Evolutionary conservation across 208 protist genomes (phyloP).

Genomic region (Trypanosoma platydactyli): DNA sequence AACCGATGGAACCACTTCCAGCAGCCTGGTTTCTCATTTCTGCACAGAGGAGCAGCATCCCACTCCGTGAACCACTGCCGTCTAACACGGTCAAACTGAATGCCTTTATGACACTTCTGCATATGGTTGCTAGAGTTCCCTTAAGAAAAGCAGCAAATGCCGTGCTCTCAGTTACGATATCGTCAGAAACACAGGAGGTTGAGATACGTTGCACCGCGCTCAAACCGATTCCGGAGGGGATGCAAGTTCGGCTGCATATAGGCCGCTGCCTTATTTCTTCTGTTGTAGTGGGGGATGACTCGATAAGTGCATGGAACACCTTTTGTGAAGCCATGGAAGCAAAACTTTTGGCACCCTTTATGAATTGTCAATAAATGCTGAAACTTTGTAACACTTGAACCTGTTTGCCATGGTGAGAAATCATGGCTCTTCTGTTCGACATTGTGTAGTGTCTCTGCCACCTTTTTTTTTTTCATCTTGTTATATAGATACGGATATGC

Average conservation of each 20-base stretch:
- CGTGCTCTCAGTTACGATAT: conserved; percentile 1
- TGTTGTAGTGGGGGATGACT: neutral
- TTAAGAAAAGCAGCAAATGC: conserved; percentile 15
- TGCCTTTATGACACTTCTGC: conserved; percentile 11
- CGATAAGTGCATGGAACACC: conserved; percentile 1
- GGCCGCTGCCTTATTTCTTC: neutral
- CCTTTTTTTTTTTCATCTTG: neutral
- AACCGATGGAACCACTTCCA: neutral
- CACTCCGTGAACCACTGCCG: neutral
- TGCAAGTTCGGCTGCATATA: conserved; percentile 21
- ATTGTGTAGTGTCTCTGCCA: too few species aligned
- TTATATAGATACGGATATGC: conserved; percentile 32
- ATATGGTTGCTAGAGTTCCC: conserved; percentile 12
- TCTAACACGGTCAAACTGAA: neutral
- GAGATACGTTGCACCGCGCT: conserved; percentile 4
- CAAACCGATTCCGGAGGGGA: conserved; percentile 8
- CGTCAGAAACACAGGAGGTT: conserved; percentile 2
- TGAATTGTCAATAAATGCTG: neutral
- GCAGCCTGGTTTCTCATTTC: conserved; percentile 16
- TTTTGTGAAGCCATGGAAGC: conserved; percentile 11
- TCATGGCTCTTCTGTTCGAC: neutral
- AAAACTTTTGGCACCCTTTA: neutral
- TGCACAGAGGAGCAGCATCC: conserved; percentile 1
- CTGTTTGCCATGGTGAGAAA: neutral
- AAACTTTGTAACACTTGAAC: neutral